Percentiles rank a stretch among this genome's conserved stretches.
These are phyloP conservation scores for Plasmodium blacklocki DNA, from an alignment of 169 alveolate genomes.

Conservation along the genomic window DNA sequence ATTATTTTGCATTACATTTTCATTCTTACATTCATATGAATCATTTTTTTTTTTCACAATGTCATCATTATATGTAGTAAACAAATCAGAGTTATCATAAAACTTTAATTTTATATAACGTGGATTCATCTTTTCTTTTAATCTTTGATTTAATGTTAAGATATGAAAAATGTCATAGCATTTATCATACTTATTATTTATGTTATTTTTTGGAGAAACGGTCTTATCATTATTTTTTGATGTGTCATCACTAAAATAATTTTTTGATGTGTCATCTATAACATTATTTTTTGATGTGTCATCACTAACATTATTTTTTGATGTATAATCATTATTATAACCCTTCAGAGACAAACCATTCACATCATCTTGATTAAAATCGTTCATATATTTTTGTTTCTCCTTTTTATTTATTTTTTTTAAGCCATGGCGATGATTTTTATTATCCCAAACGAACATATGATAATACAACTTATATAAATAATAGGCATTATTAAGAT, in stretches of 20 bases:
- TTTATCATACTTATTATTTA: not conserved
- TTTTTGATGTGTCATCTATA: not conserved
- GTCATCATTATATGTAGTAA: not conserved
- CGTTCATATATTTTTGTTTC: not conserved
- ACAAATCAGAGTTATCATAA: not conserved
- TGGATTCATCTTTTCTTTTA: slow-evolving; percentile 29
- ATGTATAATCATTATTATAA: not conserved
- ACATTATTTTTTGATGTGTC: not conserved
- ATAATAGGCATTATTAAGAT: slow-evolving; percentile 45
- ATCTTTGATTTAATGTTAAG: slow-evolving; percentile 23
- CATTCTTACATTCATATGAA: not conserved
- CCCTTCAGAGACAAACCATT: not conserved
- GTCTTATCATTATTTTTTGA: not conserved
- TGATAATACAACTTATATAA: slow-evolving; percentile 64
- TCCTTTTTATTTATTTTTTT: not conserved
- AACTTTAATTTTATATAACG: slow-evolving; percentile 12
- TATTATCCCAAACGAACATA: slow-evolving; percentile 54
- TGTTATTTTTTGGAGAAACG: not conserved
- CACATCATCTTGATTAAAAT: too few relatives aligned
- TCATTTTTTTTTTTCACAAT: not conserved
- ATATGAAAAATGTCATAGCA: slow-evolving; percentile 11
- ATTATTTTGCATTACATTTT: not conserved
- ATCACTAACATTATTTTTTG: too few relatives aligned
- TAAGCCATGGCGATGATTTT: not conserved
- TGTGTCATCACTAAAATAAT: too few relatives aligned